Base-by-base conservation (phyloP, 2,329 filamentous ascomycete species). In the Trichoderma koningii region DNA sequence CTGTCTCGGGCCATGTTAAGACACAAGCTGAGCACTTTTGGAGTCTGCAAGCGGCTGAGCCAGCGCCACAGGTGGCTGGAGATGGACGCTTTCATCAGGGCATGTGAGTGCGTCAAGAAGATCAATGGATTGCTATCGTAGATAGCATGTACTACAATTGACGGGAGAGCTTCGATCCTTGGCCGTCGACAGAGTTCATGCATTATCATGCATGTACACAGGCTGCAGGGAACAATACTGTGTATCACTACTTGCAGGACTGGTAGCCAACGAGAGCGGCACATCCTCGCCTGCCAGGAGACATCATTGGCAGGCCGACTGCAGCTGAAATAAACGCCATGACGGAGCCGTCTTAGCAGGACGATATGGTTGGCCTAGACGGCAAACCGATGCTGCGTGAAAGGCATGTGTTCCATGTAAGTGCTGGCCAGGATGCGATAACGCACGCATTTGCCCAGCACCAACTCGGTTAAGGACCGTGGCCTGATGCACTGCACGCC, bases 401-500 rank as follows among this genome's bases (percentile, higher is more conserved):
- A 55, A 19, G 44, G 28, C 56, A 52, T 56, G 44, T 26, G 34
- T 50, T 42, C 30, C 21, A 17, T 15, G 48, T 44, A 12, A 21
- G 28, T 34, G n/a, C 45, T 59, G 28, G 28, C 44, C 56, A 42
- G 57, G 57, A 44, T 62, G 47, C 47, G 57, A 52, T 45, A 53
- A 53, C 57, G 57, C 48, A 30, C 57, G 57, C 48, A 30, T 30
- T 41, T 17, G 57, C 38, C 42, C 38, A 63, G 41, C 41, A 55
- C 50, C 42, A 28, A 28, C 50, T 38, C 47, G 51, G 60, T 38
- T 45, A 41, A 45, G 38, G 26, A 52, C 41, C 17, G 50, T 63
- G 60, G 50, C 17, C 48, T 53, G 60, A 55, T 63, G 50, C 7
- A 42, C 38, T 63, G 42, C 60, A 42, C 53, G 60, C 50, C 28